Conservation (phyloP, 139 green algal species). For the Picochlorum sp. region DNA sequence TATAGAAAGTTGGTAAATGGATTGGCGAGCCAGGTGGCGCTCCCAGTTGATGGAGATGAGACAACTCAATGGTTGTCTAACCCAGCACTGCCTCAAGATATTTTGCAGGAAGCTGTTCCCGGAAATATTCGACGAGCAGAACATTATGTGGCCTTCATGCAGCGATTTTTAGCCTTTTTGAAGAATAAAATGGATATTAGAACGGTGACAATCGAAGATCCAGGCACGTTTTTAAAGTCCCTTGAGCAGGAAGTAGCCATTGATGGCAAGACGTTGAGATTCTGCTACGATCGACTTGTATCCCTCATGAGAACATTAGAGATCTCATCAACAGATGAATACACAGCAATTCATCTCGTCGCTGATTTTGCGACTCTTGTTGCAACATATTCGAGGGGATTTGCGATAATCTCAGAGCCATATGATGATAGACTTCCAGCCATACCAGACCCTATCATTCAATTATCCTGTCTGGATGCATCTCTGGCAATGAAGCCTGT, state of each 20-base stretch:
- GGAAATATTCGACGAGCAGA: slow-evolving; percentile 95
- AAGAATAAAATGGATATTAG: slow-evolving; percentile 42
- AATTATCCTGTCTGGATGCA: slow-evolving; percentile 93
- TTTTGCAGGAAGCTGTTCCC: slow-evolving; percentile 74
- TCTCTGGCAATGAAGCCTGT: slow-evolving; percentile 89
- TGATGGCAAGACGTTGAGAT: slow-evolving; percentile 57
- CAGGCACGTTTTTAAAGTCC: slow-evolving; percentile 67
- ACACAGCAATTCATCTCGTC: slow-evolving; percentile 74
- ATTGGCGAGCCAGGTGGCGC: slow-evolving; percentile 61
- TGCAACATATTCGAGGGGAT: slow-evolving; percentile 85
- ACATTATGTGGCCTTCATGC: slow-evolving; percentile 96
- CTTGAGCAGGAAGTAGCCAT: slow-evolving; percentile 44
- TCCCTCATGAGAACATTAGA: slow-evolving; percentile 94
- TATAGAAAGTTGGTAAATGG: slow-evolving; percentile 80
- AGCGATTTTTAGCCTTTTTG: slow-evolving; percentile 84
- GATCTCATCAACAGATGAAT: slow-evolving; percentile 92
- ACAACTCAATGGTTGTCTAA: slow-evolving; percentile 60
- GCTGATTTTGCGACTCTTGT: slow-evolving; percentile 97
- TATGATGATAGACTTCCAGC: slow-evolving; percentile 89
- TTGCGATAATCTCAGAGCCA: slow-evolving; percentile 98
- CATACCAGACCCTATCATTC: slow-evolving; percentile 89
- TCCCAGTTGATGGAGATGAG: slow-evolving; percentile 17
- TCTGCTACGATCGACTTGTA: slow-evolving; percentile 95
- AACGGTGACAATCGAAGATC: slow-evolving; percentile 63
- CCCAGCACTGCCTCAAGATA: slow-evolving; percentile 78